Evolutionary conservation across 176 grass and related monocot genomes (phyloP).

Genomic region (Oropetium thomaeum): DNA sequence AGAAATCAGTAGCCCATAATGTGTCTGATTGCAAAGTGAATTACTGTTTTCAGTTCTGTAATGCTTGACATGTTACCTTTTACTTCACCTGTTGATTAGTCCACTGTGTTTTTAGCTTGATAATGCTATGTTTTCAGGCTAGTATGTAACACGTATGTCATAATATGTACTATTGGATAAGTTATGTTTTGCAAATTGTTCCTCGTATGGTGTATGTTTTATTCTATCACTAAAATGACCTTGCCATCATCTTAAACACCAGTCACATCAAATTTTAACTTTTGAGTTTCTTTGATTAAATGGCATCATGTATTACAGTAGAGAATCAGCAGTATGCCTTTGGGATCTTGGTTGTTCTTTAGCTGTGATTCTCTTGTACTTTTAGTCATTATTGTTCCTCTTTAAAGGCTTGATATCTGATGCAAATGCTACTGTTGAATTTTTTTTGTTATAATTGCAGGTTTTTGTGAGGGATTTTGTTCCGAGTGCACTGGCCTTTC

Average conservation of each 20-base stretch:
- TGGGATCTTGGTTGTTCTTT: background rate
- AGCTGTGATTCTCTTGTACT: background rate
- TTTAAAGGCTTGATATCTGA: background rate
- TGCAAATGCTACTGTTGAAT: background rate
- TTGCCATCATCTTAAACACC: background rate
- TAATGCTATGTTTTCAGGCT: background rate
- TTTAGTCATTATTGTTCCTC: background rate
- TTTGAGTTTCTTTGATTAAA: background rate
- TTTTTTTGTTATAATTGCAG: slow-evolving; percentile 30
- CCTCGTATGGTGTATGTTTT: background rate
- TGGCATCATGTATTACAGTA: background rate
- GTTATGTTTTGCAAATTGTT: background rate
- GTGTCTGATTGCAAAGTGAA: background rate
- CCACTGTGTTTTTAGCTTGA: background rate
- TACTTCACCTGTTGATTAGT: background rate
- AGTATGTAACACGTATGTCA: background rate
- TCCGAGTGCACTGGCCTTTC: slow-evolving; percentile 83
- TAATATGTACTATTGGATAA: background rate
- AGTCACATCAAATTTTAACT: background rate
- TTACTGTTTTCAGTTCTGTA: background rate
- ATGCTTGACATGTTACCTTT: background rate
- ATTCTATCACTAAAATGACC: background rate
- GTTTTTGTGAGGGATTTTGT: slow-evolving; percentile 95
- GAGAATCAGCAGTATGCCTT: background rate
- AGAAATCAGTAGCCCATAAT: background rate